phyloP scores from a whole-genome alignment of 1,139 yeast genomes.

The Candida neerlandica region DNA sequence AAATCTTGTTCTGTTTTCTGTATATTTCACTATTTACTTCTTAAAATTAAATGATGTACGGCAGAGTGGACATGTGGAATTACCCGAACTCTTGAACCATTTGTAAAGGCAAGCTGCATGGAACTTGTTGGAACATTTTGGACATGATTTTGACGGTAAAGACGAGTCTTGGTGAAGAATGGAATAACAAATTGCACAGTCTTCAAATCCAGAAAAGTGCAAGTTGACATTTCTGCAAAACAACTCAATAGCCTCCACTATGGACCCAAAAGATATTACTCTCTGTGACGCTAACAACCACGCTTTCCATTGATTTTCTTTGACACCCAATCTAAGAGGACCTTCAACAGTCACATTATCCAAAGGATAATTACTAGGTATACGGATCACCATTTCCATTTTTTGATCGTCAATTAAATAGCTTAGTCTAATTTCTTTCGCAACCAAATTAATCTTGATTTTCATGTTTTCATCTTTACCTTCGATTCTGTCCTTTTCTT shows the following conservation, averaged over 20 bases:
- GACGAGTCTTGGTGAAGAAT: conserved; percentile 89
- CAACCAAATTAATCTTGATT: conserved; percentile 61
- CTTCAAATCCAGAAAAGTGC: conserved; percentile 91
- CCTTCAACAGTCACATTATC: conserved; percentile 62
- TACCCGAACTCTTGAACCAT: conserved; percentile 95
- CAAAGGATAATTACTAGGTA: conserved; percentile 36
- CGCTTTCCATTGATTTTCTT: conserved; percentile 91
- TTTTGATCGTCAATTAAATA: conserved; percentile 87
- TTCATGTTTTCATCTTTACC: conserved; percentile 53
- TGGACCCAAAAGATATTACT: conserved; percentile 75
- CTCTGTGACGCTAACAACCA: conserved; percentile 93
- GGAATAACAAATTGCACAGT: conserved; percentile 95
- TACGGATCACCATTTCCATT: conserved; percentile 71
- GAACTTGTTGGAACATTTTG: conserved; percentile 89
- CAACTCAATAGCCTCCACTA: conserved; percentile 78
- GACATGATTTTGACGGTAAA: conserved; percentile 83
- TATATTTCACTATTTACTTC: conserved; percentile 9
- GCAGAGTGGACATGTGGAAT: conserved; percentile 92
- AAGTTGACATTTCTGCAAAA: conserved; percentile 78
- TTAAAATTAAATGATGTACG: conserved; percentile 71
- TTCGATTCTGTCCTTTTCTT: conserved; percentile 36
- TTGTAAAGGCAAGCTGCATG: conserved; percentile 97
- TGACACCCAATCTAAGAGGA: conserved; percentile 80
- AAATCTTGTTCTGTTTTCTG: neutral
- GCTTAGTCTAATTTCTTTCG: conserved; percentile 71